Percentiles rank a stretch among this genome's conserved stretches.
phyloP scores from a whole-genome alignment of 805 yeast species.

The Yarrowia divulgata region DNA sequence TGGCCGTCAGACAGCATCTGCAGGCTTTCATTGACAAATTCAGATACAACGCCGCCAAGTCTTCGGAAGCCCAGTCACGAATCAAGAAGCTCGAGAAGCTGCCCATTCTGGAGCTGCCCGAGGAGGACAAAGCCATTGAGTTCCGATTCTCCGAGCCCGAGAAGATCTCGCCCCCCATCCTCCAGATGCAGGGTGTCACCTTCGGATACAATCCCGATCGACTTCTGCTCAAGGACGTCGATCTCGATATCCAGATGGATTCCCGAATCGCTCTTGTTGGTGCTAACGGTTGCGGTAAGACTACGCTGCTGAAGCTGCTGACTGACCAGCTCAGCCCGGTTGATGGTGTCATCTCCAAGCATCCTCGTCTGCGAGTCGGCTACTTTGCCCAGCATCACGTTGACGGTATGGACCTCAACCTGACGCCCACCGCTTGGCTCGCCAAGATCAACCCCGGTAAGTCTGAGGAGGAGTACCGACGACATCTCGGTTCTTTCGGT shows the following conservation, averaged over 20 bases:
- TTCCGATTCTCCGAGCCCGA: slow-evolving; percentile 97
- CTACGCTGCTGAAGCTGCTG: slow-evolving; percentile 86
- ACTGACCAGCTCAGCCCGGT: slow-evolving; percentile 79
- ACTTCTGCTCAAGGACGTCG: slow-evolving; percentile 75
- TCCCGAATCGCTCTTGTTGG: slow-evolving; percentile 97
- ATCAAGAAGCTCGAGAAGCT: slow-evolving; percentile 94
- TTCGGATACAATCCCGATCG: slow-evolving; percentile 80
- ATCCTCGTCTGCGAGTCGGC: slow-evolving; percentile 89
- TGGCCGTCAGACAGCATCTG: slow-evolving; percentile 92
- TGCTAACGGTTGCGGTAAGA: slow-evolving; percentile 99
- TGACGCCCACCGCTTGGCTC: slow-evolving; percentile 95
- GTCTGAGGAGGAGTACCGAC: slow-evolving; percentile 94
- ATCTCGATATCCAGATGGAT: slow-evolving; percentile 88
- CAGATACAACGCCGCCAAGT: slow-evolving; percentile 96
- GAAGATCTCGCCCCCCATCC: slow-evolving; percentile 87
- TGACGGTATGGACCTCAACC: slow-evolving; percentile 89
- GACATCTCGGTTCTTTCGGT: slow-evolving; percentile 96
- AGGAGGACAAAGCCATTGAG: slow-evolving; percentile 81
- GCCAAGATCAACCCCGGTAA: slow-evolving; percentile 88
- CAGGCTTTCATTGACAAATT: slow-evolving; percentile 95
- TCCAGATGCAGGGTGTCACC: slow-evolving; percentile 83
- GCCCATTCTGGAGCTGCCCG: slow-evolving; percentile 92
- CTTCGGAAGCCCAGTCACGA: slow-evolving; percentile 97
- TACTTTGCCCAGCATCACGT: slow-evolving; percentile 99
- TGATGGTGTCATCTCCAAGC: slow-evolving; percentile 78